Evolutionary conservation across 1,139 yeast species (phyloP), one percentile per base, ranked within the genome.

Genomic region (Groenewaldozyma sp.): DNA sequence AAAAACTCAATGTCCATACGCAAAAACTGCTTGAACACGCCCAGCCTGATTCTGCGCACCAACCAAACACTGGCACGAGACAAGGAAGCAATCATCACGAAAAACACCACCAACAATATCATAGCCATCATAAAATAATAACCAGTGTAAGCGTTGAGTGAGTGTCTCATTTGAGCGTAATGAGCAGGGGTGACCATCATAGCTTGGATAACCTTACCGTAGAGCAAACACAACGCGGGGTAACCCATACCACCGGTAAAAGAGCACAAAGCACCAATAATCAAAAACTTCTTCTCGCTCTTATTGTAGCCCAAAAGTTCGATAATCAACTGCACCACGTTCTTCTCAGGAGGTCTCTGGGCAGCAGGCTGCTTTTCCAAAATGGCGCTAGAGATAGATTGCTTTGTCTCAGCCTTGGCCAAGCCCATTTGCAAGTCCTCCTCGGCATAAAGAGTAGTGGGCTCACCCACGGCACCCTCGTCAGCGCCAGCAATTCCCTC

Each of bases 1-100:
- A 79, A 86, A 58, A 84, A 86, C 51, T 80, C 83, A 48, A 87
- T 75, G 58, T 87, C 95, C 62, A 84, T 91, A 20, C 82, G 72
- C 49, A 86, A 38, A 38, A 54, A 49, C 40, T 62, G 65, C 16
- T 51, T 35, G 53, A 63, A 60, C 14, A 62, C 52, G 6, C 47
- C 40, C 39, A 49, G 47, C 4, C 67, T 56, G 20, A 63, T 56
- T 31, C 46, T 47, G 28, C 64, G 55, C 19, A 61, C 63, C 20
- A 63, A 48, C 26, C 54, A 46, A 27, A 45, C 43, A 17, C 56
- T 48, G 2, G 65, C 54, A 32, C 45, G 42, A 2, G 62, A 47
- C 34, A 64, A 47, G 37, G 50, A 45, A 27, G 56, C 46, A 37
- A 61, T 54, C 52, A 63, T 58, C 27, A 52, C 34, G 17, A 55